Conservation (phyloP, 345 rosid species). For the Salix viminalis region DNA sequence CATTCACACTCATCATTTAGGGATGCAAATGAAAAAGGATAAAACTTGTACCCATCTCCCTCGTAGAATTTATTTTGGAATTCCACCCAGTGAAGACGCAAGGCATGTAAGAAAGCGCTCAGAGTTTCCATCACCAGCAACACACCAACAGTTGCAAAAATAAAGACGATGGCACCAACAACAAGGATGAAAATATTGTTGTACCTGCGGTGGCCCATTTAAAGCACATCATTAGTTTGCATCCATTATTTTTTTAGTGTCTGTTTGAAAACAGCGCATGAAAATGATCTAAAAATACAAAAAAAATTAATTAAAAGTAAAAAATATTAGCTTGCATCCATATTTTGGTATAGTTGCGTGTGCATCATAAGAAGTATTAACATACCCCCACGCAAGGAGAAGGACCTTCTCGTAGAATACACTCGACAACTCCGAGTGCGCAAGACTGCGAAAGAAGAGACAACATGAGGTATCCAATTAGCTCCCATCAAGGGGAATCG, state of each 20-base stretch:
- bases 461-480: not conserved
- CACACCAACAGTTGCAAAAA: conserved; percentile 85
- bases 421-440: conserved; percentile 87
- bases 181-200: conserved; percentile 66
- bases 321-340: conserved; percentile 1
- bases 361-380: not conserved
- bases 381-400: conserved; percentile 83
- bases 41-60: conserved; percentile 89
- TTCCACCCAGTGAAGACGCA: conserved; percentile 98
- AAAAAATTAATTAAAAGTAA: too few relatives aligned
- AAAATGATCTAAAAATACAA: too few relatives aligned
- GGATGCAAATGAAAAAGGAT: conserved; percentile 64
- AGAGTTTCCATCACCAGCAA: conserved; percentile 96
- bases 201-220: conserved; percentile 40
- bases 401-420: conserved; percentile 98
- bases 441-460: conserved; percentile 56
- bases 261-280: too few relatives aligned
- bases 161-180: conserved; percentile 63
- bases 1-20: conserved; percentile 56
- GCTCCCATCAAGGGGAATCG: not conserved
- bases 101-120: conserved; percentile 88
- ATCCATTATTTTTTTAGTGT: not conserved
- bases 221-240: conserved; percentile 1
- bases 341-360: not conserved
- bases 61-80: conserved; percentile 95